Conservation (phyloP, 371 early-diverging fungal species). For the Mucor racemosus region DNA sequence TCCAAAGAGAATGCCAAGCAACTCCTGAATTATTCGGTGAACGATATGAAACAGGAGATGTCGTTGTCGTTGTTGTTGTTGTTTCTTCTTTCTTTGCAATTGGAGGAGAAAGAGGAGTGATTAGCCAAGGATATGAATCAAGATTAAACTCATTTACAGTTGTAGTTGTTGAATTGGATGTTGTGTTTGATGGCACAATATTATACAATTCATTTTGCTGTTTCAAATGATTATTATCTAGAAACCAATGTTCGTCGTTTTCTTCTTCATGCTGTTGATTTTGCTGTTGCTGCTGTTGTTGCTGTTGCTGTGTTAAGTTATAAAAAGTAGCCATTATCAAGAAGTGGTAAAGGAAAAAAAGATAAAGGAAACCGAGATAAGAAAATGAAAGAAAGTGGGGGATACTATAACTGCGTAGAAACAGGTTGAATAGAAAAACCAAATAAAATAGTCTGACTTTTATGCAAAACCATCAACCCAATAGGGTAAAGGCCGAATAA, state of each 20-base stretch:
- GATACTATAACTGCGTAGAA: background rate
- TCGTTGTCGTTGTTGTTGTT: background rate
- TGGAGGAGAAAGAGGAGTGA: slow-evolving; percentile 1
- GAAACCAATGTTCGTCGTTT: background rate
- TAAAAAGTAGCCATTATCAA: background rate
- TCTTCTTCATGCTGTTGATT: background rate
- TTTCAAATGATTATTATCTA: background rate
- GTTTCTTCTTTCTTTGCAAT: slow-evolving; percentile 1
- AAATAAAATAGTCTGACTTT: slow-evolving; percentile 13
- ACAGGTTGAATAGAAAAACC: background rate
- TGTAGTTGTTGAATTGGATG: background rate
- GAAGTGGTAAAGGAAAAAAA: background rate
- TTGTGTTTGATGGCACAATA: background rate
- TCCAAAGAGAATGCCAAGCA: slow-evolving; percentile 8
- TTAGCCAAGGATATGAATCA: background rate
- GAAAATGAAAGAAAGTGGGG: background rate
- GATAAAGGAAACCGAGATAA: background rate
- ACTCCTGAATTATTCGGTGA: background rate
- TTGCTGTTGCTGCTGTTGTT: background rate
- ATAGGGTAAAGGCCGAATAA: slow-evolving; percentile 5
- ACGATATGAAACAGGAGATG: slow-evolving; percentile 3
- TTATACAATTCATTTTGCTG: background rate
- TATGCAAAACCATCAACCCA: background rate
- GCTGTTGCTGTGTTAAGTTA: background rate
- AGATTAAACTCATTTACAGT: background rate